Percentiles rank a stretch among this genome's conserved stretches.
Evolutionary conservation across 2,329 filamentous ascomycete species (phyloP).

Genomic region (Claviceps spartinae): DNA sequence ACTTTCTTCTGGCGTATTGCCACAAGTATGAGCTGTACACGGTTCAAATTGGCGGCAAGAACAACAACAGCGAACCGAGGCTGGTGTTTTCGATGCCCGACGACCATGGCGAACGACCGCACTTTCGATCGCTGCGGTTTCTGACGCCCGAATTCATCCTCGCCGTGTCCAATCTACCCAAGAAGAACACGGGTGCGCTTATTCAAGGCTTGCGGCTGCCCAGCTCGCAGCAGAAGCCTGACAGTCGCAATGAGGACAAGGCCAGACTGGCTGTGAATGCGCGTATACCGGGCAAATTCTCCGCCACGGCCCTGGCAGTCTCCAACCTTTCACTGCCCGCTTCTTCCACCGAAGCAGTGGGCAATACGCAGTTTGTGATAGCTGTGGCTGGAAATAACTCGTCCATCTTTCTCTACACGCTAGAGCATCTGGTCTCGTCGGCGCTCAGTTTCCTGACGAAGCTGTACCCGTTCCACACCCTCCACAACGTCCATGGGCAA

Average conservation of each 20-base stretch:
- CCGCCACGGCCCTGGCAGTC: constrained; percentile 66
- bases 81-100: constrained; percentile 43
- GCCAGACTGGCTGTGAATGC: constrained; percentile 38
- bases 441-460: constrained; percentile 36
- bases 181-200: constrained; percentile 37
- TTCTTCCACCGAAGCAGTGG: constrained; percentile 35
- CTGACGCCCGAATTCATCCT: constrained; percentile 44
- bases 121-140: constrained; percentile 46
- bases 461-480: constrained; percentile 37
- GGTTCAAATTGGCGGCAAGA: constrained; percentile 40
- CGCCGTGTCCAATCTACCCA: constrained; percentile 44
- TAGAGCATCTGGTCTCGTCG: constrained; percentile 48
- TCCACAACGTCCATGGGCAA: constrained; percentile 39
- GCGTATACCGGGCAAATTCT: constrained; percentile 52
- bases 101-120: constrained; percentile 32
- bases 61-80: constrained; percentile 32
- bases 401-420: constrained; percentile 63
- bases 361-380: constrained; percentile 63
- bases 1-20: constrained; percentile 66
- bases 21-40: constrained; percentile 62
- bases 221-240: constrained; percentile 13
- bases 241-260: constrained; percentile 9
- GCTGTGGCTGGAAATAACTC: constrained; percentile 71
- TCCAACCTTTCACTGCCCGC: constrained; percentile 48
- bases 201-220: constrained; percentile 44